Conservation (phyloP, 2,329 filamentous ascomycete species). For the Xylaria arbuscula region DNA sequence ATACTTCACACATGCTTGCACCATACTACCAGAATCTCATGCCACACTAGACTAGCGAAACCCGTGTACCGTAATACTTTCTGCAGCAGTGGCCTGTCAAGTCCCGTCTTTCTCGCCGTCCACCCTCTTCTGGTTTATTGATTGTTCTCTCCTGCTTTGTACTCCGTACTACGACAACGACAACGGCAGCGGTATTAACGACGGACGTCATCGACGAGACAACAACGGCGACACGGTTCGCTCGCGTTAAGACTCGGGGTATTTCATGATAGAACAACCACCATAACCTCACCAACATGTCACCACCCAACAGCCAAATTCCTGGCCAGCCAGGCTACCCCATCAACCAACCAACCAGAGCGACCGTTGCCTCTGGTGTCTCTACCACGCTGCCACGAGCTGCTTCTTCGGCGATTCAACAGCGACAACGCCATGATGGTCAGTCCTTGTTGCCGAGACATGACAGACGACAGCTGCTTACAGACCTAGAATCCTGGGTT, state of each 20-base stretch:
- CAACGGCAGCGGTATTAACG: not conserved
- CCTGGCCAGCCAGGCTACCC: slow-evolving; percentile 44
- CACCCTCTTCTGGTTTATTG: not conserved
- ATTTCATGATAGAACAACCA: slow-evolving; percentile 1
- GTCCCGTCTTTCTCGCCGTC: not conserved
- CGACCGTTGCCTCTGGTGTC: slow-evolving; percentile 31
- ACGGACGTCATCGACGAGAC: not conserved
- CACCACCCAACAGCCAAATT: slow-evolving; percentile 35
- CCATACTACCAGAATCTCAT: too few species aligned
- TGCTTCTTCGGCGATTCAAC: slow-evolving; percentile 36
- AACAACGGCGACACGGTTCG: not conserved
- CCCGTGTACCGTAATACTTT: not conserved
- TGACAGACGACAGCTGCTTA: slow-evolving; percentile 41
- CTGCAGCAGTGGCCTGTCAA: not conserved
- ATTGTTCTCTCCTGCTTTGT: not conserved
- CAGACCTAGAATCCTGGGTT: slow-evolving; percentile 86
- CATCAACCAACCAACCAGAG: slow-evolving; percentile 37
- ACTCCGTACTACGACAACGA: not conserved
- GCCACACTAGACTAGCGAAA: not conserved
- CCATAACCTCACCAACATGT: slow-evolving; percentile 24
- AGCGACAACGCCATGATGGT: slow-evolving; percentile 47
- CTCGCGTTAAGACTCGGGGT: not conserved
- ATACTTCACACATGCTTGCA: not conserved
- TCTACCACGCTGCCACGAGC: slow-evolving; percentile 25
- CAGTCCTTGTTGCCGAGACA: slow-evolving; percentile 33